Percentiles rank a stretch among this genome's conserved stretches.
phyloP scores from a whole-genome alignment of 1,284 basidiomycete genomes.

The Porogramme epimiltina region DNA sequence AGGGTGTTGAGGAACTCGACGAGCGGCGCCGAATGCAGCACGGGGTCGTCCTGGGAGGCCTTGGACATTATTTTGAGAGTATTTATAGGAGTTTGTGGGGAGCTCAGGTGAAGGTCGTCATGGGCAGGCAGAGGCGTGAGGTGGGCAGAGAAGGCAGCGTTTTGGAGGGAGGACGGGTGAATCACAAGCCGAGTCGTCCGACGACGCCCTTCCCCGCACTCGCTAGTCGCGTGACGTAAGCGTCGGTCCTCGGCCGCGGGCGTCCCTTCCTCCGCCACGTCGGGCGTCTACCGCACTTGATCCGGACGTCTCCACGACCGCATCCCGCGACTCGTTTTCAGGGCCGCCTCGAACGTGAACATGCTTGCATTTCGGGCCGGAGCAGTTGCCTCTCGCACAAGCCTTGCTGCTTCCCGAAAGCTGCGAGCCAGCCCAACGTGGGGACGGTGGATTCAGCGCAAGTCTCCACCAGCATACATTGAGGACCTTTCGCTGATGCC shows the following conservation, averaged over 20 bases:
- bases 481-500: no score
- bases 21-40: constrained; percentile 31
- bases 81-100: background rate
- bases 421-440: no score
- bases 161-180: background rate
- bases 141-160: background rate
- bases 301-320: background rate
- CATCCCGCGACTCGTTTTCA: no score
- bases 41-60: constrained; percentile 12
- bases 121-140: background rate
- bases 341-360: no score
- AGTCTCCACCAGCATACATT: no score
- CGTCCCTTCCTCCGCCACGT: no score
- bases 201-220: background rate
- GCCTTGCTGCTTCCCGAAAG: no score
- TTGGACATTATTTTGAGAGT: constrained; percentile 22
- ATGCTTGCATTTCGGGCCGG: background rate
- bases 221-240: constrained; percentile 7
- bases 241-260: no score
- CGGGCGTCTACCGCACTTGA: no score
- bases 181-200: constrained; percentile 18
- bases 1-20: constrained; percentile 58
- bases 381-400: no score
- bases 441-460: no score
- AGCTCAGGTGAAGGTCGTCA: background rate